Evolutionary conservation across 2,329 filamentous ascomycete species (phyloP).

Genomic region (Ceratocystis huliohia): DNA sequence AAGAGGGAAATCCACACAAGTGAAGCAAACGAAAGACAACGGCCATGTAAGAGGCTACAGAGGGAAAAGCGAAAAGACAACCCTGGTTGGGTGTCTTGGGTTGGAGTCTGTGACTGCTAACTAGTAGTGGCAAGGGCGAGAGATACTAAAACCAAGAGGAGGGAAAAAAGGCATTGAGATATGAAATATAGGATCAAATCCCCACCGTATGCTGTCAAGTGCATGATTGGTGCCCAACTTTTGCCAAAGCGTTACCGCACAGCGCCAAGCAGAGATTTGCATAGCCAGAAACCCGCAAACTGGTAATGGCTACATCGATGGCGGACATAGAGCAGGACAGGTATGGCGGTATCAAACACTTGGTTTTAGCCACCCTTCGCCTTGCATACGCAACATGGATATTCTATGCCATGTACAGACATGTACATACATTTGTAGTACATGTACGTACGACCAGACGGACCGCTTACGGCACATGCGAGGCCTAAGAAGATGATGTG

Average conservation of each 20-base stretch:
- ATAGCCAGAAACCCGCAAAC: not conserved
- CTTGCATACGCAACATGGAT: not conserved
- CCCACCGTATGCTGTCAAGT: not conserved
- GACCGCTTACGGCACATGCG: not conserved
- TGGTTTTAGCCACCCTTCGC: not conserved
- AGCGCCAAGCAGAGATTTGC: not conserved
- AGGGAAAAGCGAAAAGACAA: not conserved
- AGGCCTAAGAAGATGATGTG: not conserved
- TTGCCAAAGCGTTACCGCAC: not conserved
- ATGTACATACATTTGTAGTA: not conserved
- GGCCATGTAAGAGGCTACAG: not conserved
- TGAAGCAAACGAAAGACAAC: not conserved
- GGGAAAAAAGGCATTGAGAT: not conserved
- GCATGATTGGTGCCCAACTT: constrained; percentile 9
- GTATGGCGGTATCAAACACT: not conserved
- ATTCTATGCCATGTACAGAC: no score
- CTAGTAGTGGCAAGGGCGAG: not conserved
- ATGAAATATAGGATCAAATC: not conserved
- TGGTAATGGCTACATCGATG: not conserved
- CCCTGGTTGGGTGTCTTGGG: not conserved
- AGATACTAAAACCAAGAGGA: not conserved
- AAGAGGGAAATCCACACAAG: not conserved
- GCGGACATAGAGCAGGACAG: not conserved
- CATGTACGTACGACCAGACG: no score
- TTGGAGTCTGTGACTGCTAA: no score